phyloP scores from a whole-genome alignment of 495 filamentous ascomycete genomes.

The Trichoderma gamsii region DNA sequence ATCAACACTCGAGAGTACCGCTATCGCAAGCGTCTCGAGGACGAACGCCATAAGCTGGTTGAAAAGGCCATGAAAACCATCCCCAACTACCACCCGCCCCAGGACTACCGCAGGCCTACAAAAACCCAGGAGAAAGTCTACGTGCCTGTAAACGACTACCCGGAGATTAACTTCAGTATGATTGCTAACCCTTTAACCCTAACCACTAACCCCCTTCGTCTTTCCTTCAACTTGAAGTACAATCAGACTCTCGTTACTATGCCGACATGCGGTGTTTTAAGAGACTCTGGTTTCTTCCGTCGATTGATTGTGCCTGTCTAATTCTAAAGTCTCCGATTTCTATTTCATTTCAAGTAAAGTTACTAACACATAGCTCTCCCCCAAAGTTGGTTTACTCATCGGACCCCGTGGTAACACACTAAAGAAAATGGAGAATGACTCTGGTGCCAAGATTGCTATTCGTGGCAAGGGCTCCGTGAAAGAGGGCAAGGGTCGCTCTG shows the following conservation, averaged over 20 bases:
- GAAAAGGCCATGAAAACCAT: constrained; percentile 98
- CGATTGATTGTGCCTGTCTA: constrained; percentile 13
- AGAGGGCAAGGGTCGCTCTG: constrained; percentile 97
- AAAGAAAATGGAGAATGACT: constrained; percentile 99
- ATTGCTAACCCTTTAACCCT: constrained; percentile 97
- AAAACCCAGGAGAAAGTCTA: constrained; percentile 99
- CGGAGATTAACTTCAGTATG: constrained; percentile 99
- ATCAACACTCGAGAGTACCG: constrained; percentile 96
- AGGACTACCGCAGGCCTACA: constrained; percentile 94
- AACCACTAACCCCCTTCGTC: constrained; percentile 34
- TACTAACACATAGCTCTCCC: constrained; percentile 89
- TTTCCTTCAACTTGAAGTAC: constrained; percentile 18
- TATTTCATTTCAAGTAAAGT: constrained; percentile 25
- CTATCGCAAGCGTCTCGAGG: constrained; percentile 94
- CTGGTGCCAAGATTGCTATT: constrained; percentile 95
- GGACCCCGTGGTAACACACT: constrained; percentile 98
- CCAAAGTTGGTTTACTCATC: constrained; percentile 99
- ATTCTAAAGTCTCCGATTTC: background rate
- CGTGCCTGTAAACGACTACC: constrained; percentile 99
- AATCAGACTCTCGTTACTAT: constrained; percentile 26
- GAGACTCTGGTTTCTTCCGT: constrained; percentile 9
- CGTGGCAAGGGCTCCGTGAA: constrained; percentile 99
- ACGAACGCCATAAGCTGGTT: constrained; percentile 95
- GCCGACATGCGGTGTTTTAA: constrained; percentile 6
- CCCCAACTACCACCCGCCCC: constrained; percentile 94